A percentile compares a stretch with the other conserved stretches of the same genome.
Evolutionary conservation across 2,329 filamentous ascomycete species (phyloP).

Genomic region (Ceratocystis harringtonii): DNA sequence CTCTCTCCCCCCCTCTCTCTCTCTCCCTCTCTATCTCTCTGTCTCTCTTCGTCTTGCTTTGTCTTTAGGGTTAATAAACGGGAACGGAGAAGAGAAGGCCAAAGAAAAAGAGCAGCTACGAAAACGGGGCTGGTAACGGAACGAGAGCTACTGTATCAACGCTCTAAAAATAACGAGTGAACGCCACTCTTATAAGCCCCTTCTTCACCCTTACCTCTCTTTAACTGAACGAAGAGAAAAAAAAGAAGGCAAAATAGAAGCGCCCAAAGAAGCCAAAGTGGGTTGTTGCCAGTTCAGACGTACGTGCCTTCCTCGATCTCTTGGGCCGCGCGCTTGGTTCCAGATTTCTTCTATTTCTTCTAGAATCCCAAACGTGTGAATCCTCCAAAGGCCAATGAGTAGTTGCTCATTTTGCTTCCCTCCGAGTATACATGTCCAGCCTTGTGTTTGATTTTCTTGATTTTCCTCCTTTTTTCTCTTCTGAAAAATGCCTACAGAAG

Average conservation of each 20-base stretch:
- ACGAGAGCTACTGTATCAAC: background rate
- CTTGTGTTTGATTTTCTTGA: background rate
- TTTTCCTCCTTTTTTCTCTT: background rate
- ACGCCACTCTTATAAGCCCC: background rate
- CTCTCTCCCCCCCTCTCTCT: too few relatives aligned
- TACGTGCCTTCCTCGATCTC: background rate
- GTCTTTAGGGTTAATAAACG: background rate
- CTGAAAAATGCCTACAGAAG: too few relatives aligned
- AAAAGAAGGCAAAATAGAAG: too few relatives aligned
- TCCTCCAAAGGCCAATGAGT: background rate
- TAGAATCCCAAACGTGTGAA: background rate
- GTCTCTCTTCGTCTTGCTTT: background rate
- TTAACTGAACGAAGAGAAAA: too few relatives aligned
- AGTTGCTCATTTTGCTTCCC: background rate
- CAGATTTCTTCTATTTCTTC: constrained; percentile 1
- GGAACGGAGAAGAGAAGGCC: background rate
- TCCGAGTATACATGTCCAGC: background rate
- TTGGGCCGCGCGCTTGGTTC: background rate
- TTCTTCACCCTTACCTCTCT: background rate
- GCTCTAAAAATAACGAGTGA: background rate
- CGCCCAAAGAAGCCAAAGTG: background rate
- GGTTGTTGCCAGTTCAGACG: background rate
- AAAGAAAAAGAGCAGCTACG: background rate
- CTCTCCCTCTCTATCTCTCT: too few relatives aligned
- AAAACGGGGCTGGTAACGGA: too few relatives aligned